Conservation (phyloP, 768 basidiomycete species). For the Russula earlei region DNA sequence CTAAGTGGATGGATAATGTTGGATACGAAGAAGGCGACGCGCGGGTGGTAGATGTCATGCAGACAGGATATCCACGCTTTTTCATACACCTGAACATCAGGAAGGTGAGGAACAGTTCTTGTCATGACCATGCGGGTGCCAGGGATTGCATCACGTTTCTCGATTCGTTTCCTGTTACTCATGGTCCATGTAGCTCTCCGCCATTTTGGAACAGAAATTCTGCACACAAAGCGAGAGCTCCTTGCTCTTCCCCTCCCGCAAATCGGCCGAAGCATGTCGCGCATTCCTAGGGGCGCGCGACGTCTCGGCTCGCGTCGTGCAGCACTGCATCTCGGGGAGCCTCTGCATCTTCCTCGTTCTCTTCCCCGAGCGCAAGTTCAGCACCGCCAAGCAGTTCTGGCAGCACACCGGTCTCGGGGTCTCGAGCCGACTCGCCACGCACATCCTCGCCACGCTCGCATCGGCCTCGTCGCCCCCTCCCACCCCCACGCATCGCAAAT, state of each 20-base stretch:
- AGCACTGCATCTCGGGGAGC: slow-evolving; percentile 46
- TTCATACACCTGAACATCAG: slow-evolving; percentile 82
- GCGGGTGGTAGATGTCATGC: slow-evolving; percentile 70
- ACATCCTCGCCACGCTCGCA: slow-evolving; percentile 61
- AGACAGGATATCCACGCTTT: slow-evolving; percentile 89
- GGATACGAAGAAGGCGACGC: slow-evolving; percentile 87
- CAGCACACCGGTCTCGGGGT: slow-evolving; percentile 90
- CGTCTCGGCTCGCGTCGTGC: slow-evolving; percentile 47
- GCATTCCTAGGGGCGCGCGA: slow-evolving; percentile 55
- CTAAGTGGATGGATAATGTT: slow-evolving; percentile 86
- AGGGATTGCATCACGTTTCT: not conserved
- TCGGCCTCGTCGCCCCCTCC: slow-evolving; percentile 27
- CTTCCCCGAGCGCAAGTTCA: slow-evolving; percentile 51
- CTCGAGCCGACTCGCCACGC: slow-evolving; percentile 78
- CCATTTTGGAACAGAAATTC: slow-evolving; percentile 71
- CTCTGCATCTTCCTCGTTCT: slow-evolving; percentile 72
- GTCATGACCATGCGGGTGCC: too few relatives aligned
- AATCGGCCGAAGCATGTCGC: slow-evolving; percentile 65
- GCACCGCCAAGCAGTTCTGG: slow-evolving; percentile 87
- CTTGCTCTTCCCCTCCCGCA: slow-evolving; percentile 70
- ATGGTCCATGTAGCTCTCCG: slow-evolving; percentile 50
- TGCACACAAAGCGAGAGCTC: slow-evolving; percentile 60
- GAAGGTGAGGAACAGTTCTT: slow-evolving; percentile 43
- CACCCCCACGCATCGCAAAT: not conserved
- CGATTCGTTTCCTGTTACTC: not conserved